Evolutionary conservation across 768 basidiomycete species (phyloP), one percentile per base, ranked within the genome.

Genomic region (Mycena haematopus): DNA sequence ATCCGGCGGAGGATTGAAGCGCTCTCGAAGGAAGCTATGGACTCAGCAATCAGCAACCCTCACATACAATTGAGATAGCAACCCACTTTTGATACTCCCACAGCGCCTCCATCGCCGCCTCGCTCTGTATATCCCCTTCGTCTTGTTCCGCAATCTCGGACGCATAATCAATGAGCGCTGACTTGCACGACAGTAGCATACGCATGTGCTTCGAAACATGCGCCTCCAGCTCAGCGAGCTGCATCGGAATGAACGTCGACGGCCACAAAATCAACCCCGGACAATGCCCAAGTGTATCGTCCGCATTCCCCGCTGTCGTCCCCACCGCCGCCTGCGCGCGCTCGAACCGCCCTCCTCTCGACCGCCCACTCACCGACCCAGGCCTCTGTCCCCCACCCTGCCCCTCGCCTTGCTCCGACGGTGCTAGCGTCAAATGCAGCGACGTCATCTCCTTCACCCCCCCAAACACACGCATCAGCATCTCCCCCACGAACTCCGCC

Each of bases 381-480:
- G 60, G 54, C 15, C 47, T 52, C 24, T 40, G 51, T 19, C 19
- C 40, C 36, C 24, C 47, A 17, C 17, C 33, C 47, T 58, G 46
- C 31, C 25, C 45, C 47, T 58, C 46, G 25, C 21, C 52, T 22
- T 40, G 60, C 3, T 72, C 74, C 19, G 77, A 73, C 29, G 88
- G 86, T 15, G 88, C 87, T 13, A 91, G 73, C 56, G 84, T 84
- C 21, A 91, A 73, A 58, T 86, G 80, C 67, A 83, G 81, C 36
- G 78, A 82, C 49, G 77, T 75, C 47, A 79, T 69, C 70, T 84
- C 82, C 57, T 71, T 69, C 24, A 78, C 76, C 24, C 80, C 75
- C 6, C 78, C 77, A 71, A 91, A 92, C 2, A 82, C 75, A 15
- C 74, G 68, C 58, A 78, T 73, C 49, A 90, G 67, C 52, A 79